Evolutionary conservation across 2,329 filamentous ascomycete species (phyloP), one percentile per base, ranked within the genome.

Genomic region (Aureobasidium uvarum): DNA sequence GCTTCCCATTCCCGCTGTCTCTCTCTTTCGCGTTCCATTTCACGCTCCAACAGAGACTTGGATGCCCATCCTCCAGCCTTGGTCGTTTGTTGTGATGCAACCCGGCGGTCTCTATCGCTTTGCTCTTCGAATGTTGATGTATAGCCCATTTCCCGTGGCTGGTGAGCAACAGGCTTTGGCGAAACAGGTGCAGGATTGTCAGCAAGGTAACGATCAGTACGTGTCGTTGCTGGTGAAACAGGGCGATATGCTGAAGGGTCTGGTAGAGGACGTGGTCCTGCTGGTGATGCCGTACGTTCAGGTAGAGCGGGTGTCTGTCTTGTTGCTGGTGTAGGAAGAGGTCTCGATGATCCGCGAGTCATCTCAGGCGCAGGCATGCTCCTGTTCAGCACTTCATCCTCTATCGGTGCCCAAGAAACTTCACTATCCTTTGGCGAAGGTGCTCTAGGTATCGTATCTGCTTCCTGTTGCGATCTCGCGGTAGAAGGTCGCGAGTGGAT

Each of bases 1-100:
- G 90, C 86, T 75, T 95, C 90, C 91, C 91, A 93, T 74, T 93
- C 90, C 65, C 82, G 83, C 77, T 93, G 90, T 16, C 89, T 81
- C 78, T 91, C 85, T 10, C 90, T 82, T 76, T 93, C 90, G 74
- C 89, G 81, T 75, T 93, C 89, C 88, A 92, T 92, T 76, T 93
- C 90, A 33, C 88, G 85, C 77, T 92, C 90, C 1, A 92, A 83
- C 11, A 92, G 81, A 0, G 87, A 89, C 78, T 89, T 90, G 69
- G 83, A 83, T 1, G 86, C 86, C 84, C 83, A 86, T 0, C 85
- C 86, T 33, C 80, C 83, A 1, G 86, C 84, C 74, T 86, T 86
- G 23, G 86, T 88, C 73, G 84, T 82, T 56, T 78, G 76, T 72
- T 89, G 86, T 13, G 84, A 81, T 62, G 84, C 82, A 1, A 78